Evolutionary conservation across 2,329 filamentous ascomycete genomes (phyloP).

Genomic region (Diplodia mutila): DNA sequence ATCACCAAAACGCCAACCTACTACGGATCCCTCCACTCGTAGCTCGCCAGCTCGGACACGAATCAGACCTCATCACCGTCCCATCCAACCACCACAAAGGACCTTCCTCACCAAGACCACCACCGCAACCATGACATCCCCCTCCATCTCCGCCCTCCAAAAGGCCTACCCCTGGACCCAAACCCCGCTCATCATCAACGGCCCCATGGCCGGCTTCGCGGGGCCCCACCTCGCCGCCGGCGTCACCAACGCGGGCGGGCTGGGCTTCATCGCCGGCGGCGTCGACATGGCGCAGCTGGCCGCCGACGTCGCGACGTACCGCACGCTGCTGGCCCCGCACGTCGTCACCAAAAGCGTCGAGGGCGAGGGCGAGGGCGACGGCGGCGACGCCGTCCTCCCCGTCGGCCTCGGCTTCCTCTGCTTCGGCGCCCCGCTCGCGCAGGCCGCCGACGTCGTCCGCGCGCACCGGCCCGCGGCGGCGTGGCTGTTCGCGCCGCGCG

Average conservation of each 20-base stretch:
- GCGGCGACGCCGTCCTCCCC: not conserved
- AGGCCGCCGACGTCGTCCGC: not conserved
- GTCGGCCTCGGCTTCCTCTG: not conserved
- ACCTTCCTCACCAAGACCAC: not conserved
- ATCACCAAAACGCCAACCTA: no score
- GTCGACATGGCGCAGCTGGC: not conserved
- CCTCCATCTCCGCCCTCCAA: not conserved
- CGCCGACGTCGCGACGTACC: not conserved
- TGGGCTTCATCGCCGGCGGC: slow-evolving; percentile 11
- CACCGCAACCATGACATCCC: not conserved
- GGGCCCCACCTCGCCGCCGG: slow-evolving; percentile 5
- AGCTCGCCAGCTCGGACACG: no score
- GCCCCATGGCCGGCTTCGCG: slow-evolving; percentile 11
- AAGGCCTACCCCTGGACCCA: slow-evolving; percentile 10
- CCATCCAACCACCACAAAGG: not conserved
- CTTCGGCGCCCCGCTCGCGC: not conserved
- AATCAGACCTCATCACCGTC: no score
- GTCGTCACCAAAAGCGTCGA: no score
- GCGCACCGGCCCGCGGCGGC: slow-evolving; percentile 55
- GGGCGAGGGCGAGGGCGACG: no score
- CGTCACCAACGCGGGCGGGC: slow-evolving; percentile 17
- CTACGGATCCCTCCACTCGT: no score
- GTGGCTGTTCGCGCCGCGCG: slow-evolving; percentile 67
- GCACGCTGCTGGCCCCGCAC: not conserved
- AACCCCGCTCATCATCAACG: slow-evolving; percentile 7